Base-by-base conservation (phyloP, 306 rosid species). In the Ormosia semicastrata region DNA sequence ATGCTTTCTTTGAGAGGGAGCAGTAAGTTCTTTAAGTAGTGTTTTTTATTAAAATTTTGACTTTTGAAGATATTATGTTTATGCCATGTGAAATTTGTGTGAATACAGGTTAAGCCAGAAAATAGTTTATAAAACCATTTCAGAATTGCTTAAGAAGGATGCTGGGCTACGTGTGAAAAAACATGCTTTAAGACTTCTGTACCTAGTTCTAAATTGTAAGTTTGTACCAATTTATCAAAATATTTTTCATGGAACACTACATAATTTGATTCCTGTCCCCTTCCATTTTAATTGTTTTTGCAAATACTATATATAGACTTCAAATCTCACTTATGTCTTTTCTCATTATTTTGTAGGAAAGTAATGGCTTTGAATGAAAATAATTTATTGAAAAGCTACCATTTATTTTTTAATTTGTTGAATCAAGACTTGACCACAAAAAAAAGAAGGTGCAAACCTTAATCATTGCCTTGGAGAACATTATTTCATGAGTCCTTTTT, bases 171-270 rank as follows among this genome's bases (percentile, higher is more conserved):
- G 11, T 49, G 91, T 90, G 66, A 94, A 84, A 84, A 91, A 75
- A 37, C 87, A 83, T 80, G 88, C 89, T 12, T 81, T 95, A 58
- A 89, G 89, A 69, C 89, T 95, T 85, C 81, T 95, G 34, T 91
- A 89, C 80, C 89, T 95, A 65, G 84, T 91, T 30, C 81, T 95
- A 54, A 93, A 90, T 87, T 93, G 99, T 95, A 85, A 89, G 97
- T 62, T 72, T 72, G 62, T 81, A 78, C 80, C 44, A 73, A 39
- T 81, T 73, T 74, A 36, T 50, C 49, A 49, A 12, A 10, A 37
- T 53, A 3, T 15, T 7, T 73, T 73, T 34, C 44, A 4, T 64
- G 24, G 43, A 78, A 47, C 8, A 15, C 57, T 49, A 41, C 76
- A 59, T 49, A 57, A 32, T 72, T 77, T 70, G 43, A 29, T 68